Base-by-base conservation (phyloP, 306 rosid species). In the Pueraria montana region DNA sequence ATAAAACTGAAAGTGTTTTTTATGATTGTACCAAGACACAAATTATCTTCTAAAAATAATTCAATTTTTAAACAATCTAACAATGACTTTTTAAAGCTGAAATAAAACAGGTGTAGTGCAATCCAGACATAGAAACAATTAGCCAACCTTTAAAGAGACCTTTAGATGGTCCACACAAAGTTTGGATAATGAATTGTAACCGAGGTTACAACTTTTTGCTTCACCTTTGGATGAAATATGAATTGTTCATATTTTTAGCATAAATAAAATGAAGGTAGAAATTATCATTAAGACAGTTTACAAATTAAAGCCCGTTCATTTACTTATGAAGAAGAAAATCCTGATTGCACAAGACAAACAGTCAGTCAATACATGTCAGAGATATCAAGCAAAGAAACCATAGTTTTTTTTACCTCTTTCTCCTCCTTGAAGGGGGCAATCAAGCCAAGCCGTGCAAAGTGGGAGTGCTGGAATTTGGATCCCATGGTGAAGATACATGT, bases 391-490 rank as follows among this genome's bases (percentile, higher is more conserved):
- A 83, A 80, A 80, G 76, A 16, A 61, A 16, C 49, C 13, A n/a
- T 55, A 64, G 66, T 30, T 11, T 80, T 9, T 43, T 38, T 38
- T n/a, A 92, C 98, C 98, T 88, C 85, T 90, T 68, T 91, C 97
- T 83, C 92, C 97, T 73, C 89, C 98, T 86, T 93, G 88, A 82
- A 95, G 90, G 72, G 96, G 98, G 81, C 94, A 93, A 84, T 93
- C 97, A n/a, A 93, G 88, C 97, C 97, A 93, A 36, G 95, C 93
- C 0, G 91, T 93, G 90, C 95, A 93, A 27, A 95, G 91, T 17
- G 97, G 97, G 87, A 88, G 87, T 48, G 88, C 91, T 8, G 93
- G 85, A 87, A 93, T 76, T 95, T 90, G 1, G 6, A 38, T 5
- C 43, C 43, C 43, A 84, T 90, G 94, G 88, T 88, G 98, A 87